These are phyloP conservation scores for Fusarium sp. DNA, from an alignment of 2,329 filamentous ascomycete genomes.

Conservation along the genomic window DNA sequence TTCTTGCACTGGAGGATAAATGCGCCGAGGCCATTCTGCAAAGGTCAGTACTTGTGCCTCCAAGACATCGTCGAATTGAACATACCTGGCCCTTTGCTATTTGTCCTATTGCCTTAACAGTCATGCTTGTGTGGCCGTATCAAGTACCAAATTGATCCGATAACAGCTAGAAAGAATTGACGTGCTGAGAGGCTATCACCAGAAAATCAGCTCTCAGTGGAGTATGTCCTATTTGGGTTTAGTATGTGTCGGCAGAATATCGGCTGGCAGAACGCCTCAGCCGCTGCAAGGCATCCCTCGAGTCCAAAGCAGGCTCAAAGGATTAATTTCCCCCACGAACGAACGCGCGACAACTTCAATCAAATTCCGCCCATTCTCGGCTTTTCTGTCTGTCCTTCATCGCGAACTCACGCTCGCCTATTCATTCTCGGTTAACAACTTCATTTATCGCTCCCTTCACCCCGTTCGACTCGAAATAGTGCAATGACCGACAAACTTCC, in stretches of 20 bases:
- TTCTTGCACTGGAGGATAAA: slow-evolving; percentile 98
- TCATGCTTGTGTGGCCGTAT: slow-evolving; percentile 57
- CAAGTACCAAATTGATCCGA: slow-evolving; percentile 43
- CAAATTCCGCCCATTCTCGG: slow-evolving; percentile 12
- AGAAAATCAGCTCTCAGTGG: slow-evolving; percentile 39
- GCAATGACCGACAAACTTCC: slow-evolving; percentile 96
- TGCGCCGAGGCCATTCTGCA: slow-evolving; percentile 91
- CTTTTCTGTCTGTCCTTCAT: slow-evolving; percentile 13
- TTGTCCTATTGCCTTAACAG: slow-evolving; percentile 62
- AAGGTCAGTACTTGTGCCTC: slow-evolving; percentile 24
- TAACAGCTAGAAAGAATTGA: slow-evolving; percentile 33
- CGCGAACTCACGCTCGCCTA: slow-evolving; percentile 16
- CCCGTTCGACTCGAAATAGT: slow-evolving; percentile 38
- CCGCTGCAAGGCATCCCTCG: slow-evolving; percentile 17
- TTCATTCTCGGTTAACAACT: slow-evolving; percentile 12
- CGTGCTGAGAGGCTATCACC: slow-evolving; percentile 26
- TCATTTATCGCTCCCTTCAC: not conserved
- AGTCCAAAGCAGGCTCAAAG: slow-evolving; percentile 5
- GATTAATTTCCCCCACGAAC: slow-evolving; percentile 40
- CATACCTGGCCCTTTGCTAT: slow-evolving; percentile 64
- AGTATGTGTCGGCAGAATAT: slow-evolving; percentile 35
- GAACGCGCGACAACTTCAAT: slow-evolving; percentile 34
- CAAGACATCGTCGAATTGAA: too few relatives aligned
- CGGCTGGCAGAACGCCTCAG: slow-evolving; percentile 29
- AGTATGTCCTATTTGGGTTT: slow-evolving; percentile 36